Conservation (phyloP, 1,284 basidiomycete species). For the Acaromyces ingoldii region DNA sequence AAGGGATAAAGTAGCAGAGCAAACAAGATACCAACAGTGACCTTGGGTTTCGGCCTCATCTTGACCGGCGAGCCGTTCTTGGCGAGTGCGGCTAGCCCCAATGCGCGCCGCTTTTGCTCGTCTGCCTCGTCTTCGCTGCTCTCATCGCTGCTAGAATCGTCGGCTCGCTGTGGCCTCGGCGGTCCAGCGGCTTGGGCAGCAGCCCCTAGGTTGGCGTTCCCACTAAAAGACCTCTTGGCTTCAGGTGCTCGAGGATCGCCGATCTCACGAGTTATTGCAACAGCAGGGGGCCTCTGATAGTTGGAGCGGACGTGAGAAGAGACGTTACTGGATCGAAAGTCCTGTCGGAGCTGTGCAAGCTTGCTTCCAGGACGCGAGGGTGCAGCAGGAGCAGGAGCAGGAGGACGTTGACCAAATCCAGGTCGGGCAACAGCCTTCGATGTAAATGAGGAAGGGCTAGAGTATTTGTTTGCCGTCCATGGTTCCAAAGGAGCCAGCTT, state of each 20-base stretch:
- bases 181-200: neutral
- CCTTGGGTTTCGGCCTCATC: constrained; percentile 6
- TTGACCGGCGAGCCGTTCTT: constrained; percentile 45
- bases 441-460: too few species aligned
- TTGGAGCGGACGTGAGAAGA: neutral
- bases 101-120: constrained; percentile 37
- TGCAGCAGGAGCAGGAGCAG: neutral
- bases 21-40: too few species aligned
- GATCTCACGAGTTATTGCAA: neutral
- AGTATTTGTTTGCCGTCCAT: too few species aligned
- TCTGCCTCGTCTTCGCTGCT: constrained; percentile 58
- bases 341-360: neutral
- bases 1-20: too few species aligned
- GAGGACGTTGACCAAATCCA: too few species aligned
- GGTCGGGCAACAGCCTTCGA: too few species aligned
- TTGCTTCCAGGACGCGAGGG: neutral
- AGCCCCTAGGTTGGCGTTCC: neutral
- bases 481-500: too few species aligned
- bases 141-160: constrained; percentile 2
- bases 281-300: neutral
- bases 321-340: neutral
- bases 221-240: constrained; percentile 1
- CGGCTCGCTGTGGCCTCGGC: neutral
- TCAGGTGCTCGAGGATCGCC: constrained; percentile 1
- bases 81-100: constrained; percentile 59